Conservation (phyloP, 345 rosid species). For the Citrus glauca region DNA sequence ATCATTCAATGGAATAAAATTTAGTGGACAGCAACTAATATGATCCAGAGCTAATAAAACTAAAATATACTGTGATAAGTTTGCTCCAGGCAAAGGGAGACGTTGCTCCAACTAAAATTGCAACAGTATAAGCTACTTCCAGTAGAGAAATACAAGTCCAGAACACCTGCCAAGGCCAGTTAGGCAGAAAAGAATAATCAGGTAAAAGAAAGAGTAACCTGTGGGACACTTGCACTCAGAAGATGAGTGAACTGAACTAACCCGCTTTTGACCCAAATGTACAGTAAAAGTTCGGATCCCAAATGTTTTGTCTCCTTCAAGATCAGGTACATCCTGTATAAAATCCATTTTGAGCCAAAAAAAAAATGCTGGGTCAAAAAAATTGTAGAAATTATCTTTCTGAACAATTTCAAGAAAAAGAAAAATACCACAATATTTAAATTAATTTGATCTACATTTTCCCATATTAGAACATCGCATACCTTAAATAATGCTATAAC, state of each 20-base stretch:
- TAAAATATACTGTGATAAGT: constrained; percentile 55
- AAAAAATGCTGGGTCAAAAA: background rate
- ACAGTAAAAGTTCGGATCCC: constrained; percentile 86
- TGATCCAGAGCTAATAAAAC: background rate
- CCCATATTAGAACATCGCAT: constrained; percentile 4
- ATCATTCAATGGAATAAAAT: background rate
- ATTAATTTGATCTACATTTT: background rate
- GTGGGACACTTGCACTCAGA: background rate
- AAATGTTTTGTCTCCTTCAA: constrained; percentile 87
- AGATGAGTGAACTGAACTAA: constrained; percentile 10
- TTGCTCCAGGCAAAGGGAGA: constrained; percentile 83
- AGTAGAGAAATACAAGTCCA: constrained; percentile 86
- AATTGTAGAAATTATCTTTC: background rate
- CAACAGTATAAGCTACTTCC: constrained; percentile 72
- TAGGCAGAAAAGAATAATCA: background rate
- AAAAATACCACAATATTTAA: background rate
- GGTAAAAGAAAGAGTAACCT: background rate
- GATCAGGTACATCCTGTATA: constrained; percentile 88
- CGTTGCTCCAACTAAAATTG: constrained; percentile 69
- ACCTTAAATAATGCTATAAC: constrained; percentile 97
- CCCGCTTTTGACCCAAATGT: constrained; percentile 77
- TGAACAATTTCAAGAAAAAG: background rate
- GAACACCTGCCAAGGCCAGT: constrained; percentile 58
- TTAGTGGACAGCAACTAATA: background rate
- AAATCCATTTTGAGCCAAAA: constrained; percentile 3